Evolutionary conservation across 2,329 filamentous ascomycete species (phyloP), one percentile per base, ranked within the genome.

Genomic region (Escovopsis weberi): DNA sequence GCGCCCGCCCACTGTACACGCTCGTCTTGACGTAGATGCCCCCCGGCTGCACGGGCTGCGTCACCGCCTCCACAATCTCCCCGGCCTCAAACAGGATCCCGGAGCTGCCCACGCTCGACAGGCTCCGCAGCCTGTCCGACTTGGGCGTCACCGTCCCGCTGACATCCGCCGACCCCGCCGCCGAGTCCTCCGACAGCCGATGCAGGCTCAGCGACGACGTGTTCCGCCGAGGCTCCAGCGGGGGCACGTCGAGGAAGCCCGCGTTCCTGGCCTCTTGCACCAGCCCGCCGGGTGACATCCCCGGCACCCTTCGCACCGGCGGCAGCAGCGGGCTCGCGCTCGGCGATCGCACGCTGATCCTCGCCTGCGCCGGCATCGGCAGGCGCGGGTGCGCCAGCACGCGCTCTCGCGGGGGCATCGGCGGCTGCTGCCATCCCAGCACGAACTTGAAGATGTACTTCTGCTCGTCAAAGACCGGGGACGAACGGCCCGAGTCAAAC

Each of bases 401-500:
- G 3, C 78, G 74, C 35, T 80, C 74, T 3, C 72, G 73, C 0
- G 67, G 64, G 41, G 73, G 67, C 48, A 72, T 67, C 18, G 68
- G 59, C 23, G 72, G 72, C 39, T 70, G 62, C 35, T 78, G 69
- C 69, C 75, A 81, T 46, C 82, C 79, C 2, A 87, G 69, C 9
- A 80, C 76, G 53, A 88, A 88, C 47, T 80, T 83, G 66, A 88
- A 88, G 46, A 76, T 70, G 53, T 75, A 85, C 48, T 70, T 66
- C 56, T 70, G 62, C 55, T 73, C 62, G 50, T 75, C 70, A 45
- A 62, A 73, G 6, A 70, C 62, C 1, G 74, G 74, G 2, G 70
- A 66, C 8, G 73, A 76, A 12, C 67, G 68, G n/a, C 67, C 64
- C 12, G 72, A 75, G 26, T 71, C 73, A 12, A 49, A 46, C 35